Conservation (phyloP, 345 rosid genomes). For the Lepidium didymum region DNA sequence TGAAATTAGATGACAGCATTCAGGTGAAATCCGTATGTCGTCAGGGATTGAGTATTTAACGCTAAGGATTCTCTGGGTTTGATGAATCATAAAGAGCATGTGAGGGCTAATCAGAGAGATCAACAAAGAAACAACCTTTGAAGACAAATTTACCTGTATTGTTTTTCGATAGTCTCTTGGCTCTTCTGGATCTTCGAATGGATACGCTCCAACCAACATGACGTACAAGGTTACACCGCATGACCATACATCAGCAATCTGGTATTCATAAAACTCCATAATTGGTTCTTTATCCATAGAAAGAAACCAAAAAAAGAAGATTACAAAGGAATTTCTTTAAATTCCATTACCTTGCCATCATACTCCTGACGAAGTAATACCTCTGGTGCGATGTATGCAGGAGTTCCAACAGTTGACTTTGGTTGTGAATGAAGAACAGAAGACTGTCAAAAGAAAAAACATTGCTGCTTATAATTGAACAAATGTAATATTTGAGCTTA, state of each 20-base stretch:
- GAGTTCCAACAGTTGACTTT: conserved; percentile 97
- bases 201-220: conserved; percentile 94
- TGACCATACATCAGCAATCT: conserved; percentile 99
- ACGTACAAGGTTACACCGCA: conserved; percentile 93
- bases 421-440: conserved; percentile 96
- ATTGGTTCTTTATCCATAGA: not conserved
- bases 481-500: too few relatives aligned
- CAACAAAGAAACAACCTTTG: not conserved
- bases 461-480: not conserved
- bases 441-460: conserved; percentile 42
- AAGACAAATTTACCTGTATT: conserved; percentile 44
- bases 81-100: not conserved
- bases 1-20: conserved; percentile 73
- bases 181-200: conserved; percentile 93
- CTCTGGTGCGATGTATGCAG: conserved; percentile 97
- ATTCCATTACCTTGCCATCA: conserved; percentile 77
- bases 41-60: conserved; percentile 91
- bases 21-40: conserved; percentile 58
- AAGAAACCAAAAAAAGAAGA: too few relatives aligned
- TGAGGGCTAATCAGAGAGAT: not conserved
- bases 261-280: conserved; percentile 3
- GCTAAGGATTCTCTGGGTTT: conserved; percentile 64
- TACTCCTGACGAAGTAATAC: conserved; percentile 75
- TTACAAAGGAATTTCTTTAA: not conserved
- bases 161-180: conserved; percentile 85